A percentile compares a stretch with the other conserved stretches of the same genome.
These are phyloP conservation scores for Gonapodya sp. DNA, from an alignment of 192 early-diverging fungal genomes.

Conservation along the genomic window DNA sequence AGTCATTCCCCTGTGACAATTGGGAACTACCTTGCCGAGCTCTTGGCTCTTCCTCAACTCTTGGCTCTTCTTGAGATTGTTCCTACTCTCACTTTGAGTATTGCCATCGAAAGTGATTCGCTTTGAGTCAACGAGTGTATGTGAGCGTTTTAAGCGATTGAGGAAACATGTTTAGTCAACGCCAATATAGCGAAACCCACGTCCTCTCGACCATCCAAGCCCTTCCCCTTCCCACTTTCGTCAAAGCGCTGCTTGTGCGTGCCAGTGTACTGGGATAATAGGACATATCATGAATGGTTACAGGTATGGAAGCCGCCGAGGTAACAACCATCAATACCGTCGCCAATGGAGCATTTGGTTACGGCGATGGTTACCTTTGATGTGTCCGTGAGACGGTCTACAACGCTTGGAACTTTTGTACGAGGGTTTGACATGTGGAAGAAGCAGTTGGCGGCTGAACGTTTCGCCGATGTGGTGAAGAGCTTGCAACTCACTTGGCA, in stretches of 20 bases:
- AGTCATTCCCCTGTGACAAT: not conserved
- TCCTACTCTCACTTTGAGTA: not conserved
- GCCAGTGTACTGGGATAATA: conserved; percentile 14
- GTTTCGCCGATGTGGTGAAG: too few relatives aligned
- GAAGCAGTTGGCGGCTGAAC: too few relatives aligned
- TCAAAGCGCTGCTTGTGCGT: conserved; percentile 22
- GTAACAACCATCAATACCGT: too few relatives aligned
- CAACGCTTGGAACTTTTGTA: not conserved
- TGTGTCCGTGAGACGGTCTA: not conserved
- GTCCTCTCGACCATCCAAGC: conserved; percentile 10
- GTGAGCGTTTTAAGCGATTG: too few relatives aligned
- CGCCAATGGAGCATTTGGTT: too few relatives aligned
- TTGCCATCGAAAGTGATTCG: not conserved
- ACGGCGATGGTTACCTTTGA: not conserved
- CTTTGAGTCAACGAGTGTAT: not conserved
- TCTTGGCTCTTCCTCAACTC: not conserved
- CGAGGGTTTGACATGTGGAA: too few relatives aligned
- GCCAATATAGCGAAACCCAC: not conserved
- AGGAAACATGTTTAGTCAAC: not conserved
- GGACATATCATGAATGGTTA: not conserved
- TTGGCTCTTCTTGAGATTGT: not conserved
- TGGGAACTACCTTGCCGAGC: not conserved
- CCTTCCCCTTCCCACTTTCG: conserved; percentile 14
- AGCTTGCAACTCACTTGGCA: too few relatives aligned
- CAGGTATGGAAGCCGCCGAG: not conserved